These are phyloP conservation scores for Monoraphidium neglectum DNA, from an alignment of 139 green algal species.

Conservation along the genomic window DNA sequence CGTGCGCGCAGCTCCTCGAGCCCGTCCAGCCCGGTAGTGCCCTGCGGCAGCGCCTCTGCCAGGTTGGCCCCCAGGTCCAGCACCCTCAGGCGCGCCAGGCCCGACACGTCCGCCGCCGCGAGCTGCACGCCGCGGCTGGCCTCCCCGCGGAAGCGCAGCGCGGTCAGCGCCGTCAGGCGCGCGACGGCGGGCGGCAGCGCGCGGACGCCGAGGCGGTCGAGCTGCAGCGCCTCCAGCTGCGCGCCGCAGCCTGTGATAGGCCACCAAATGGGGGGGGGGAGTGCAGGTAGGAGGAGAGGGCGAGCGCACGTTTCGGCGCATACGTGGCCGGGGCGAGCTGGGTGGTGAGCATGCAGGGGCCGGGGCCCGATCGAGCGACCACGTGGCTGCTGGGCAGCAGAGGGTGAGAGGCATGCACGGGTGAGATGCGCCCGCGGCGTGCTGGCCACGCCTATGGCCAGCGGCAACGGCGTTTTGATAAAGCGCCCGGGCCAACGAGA, in stretches of 20 bases:
- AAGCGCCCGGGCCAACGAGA: background rate
- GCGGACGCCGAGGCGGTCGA: conserved; percentile 22
- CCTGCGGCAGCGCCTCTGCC: conserved; percentile 14
- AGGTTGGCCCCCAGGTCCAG: conserved; percentile 28
- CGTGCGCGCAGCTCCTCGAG: conserved; percentile 22
- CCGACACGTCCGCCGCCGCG: background rate
- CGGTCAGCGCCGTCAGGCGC: conserved; percentile 7
- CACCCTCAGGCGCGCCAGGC: background rate
- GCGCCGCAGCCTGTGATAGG: too few relatives aligned
- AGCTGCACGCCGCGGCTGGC: conserved; percentile 23
- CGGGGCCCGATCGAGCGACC: too few relatives aligned
- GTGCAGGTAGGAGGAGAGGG: too few relatives aligned
- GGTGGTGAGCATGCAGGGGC: too few relatives aligned
- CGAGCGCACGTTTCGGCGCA: too few relatives aligned
- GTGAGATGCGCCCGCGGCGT: too few relatives aligned
- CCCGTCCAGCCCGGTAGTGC: conserved; percentile 7
- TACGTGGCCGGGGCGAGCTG: too few relatives aligned
- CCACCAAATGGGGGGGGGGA: too few relatives aligned
- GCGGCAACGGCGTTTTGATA: too few relatives aligned
- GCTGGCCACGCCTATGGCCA: too few relatives aligned
- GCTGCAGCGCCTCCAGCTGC: conserved; percentile 8
- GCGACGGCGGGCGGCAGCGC: conserved; percentile 16
- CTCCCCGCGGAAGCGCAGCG: conserved; percentile 24
- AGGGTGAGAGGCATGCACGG: too few relatives aligned
- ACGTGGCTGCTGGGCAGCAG: too few relatives aligned